A percentile compares a stretch with the other conserved stretches of the same genome.
Evolutionary conservation across 139 green algal genomes (phyloP).

Genomic region (Spirogloea muscicola): DNA sequence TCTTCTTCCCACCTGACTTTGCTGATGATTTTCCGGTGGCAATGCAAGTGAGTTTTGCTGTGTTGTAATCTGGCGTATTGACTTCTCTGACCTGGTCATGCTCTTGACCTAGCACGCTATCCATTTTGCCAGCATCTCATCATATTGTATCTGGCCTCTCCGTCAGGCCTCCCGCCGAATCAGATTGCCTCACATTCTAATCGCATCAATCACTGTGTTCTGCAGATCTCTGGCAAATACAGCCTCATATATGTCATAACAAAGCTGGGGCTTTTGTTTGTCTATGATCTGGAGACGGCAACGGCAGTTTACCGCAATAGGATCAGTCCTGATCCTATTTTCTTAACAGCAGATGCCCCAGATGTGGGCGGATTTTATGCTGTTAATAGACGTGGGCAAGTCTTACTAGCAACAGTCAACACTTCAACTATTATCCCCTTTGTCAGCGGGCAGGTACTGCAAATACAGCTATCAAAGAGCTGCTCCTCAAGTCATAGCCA

Average conservation of each 20-base stretch:
- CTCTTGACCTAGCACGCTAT: background rate
- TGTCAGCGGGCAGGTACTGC: constrained; percentile 67
- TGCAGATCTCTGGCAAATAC: constrained; percentile 68
- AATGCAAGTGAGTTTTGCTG: constrained; percentile 66
- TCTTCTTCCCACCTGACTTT: constrained; percentile 99
- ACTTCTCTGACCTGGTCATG: background rate
- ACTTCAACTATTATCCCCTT: constrained; percentile 91
- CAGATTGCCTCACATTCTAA: background rate
- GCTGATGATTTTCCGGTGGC: constrained; percentile 98
- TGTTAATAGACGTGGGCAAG: constrained; percentile 88
- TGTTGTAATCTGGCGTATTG: background rate
- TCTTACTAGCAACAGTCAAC: constrained; percentile 88
- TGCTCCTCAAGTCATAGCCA: no score
- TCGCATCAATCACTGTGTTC: background rate
- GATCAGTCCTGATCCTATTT: constrained; percentile 94
- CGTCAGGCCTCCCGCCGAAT: background rate
- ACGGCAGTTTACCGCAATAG: constrained; percentile 94
- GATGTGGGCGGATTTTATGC: constrained; percentile 81
- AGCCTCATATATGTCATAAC: constrained; percentile 93
- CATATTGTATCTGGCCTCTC: background rate
- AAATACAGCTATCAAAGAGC: no score
- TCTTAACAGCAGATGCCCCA: constrained; percentile 74
- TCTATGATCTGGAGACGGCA: constrained; percentile 96
- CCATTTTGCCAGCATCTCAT: background rate
- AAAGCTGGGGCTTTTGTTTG: constrained; percentile 97